These are phyloP conservation scores for Cryptococcus amylolentus DNA, from an alignment of 1,284 basidiomycete species.

Conservation along the genomic window DNA sequence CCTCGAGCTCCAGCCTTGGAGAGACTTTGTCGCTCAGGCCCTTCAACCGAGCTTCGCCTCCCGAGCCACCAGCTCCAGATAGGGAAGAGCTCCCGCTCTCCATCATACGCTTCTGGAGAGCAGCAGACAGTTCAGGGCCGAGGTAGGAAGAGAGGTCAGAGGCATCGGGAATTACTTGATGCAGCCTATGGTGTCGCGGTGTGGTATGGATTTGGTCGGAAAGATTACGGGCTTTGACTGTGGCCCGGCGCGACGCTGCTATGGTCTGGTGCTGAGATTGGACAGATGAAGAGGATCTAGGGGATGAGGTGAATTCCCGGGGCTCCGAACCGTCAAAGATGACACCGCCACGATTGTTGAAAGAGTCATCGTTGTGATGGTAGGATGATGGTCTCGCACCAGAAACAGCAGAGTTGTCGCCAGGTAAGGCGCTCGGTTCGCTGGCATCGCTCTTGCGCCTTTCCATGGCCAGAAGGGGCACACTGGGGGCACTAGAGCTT, in stretches of 20 bases:
- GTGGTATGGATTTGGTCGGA: too few relatives aligned
- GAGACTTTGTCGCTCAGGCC: not conserved
- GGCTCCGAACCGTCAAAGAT: too few relatives aligned
- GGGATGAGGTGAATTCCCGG: too few relatives aligned
- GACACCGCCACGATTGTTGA: too few relatives aligned
- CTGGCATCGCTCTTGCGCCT: slow-evolving; percentile 8
- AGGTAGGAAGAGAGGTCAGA: not conserved
- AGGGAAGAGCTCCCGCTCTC: not conserved
- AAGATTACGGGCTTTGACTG: too few relatives aligned
- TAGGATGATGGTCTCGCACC: not conserved
- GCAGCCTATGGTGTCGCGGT: too few relatives aligned
- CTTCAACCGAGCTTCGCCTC: not conserved
- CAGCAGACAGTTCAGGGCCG: not conserved
- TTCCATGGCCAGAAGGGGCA: slow-evolving; percentile 8
- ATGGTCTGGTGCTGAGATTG: not conserved
- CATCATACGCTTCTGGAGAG: not conserved
- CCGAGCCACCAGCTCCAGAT: not conserved
- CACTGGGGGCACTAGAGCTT: slow-evolving; percentile 10
- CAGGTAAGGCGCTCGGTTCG: not conserved
- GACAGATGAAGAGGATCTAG: not conserved
- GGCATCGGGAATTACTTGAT: not conserved
- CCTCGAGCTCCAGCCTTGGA: not conserved
- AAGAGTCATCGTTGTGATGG: not conserved
- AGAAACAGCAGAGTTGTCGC: not conserved
- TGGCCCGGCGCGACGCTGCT: not conserved